Evolutionary conservation across 352 stramenopile genomes (phyloP), one percentile per base, ranked within the genome.

Genomic region (Phytophthora aleatoria): DNA sequence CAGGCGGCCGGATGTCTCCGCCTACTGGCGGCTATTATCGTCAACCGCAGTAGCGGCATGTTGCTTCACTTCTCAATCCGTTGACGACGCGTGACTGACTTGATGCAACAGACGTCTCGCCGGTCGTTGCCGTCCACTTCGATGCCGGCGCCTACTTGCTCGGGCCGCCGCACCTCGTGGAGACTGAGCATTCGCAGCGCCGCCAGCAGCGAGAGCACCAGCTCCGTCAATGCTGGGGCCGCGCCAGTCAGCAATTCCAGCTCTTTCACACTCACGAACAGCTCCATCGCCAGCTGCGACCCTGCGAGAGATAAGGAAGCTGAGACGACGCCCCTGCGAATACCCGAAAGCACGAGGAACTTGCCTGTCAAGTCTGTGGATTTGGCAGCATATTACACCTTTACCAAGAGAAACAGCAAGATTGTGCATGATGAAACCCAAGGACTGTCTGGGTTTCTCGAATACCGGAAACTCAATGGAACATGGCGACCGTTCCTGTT

Each of bases 401-500:
- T 91, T 39, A 89, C 82, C 15, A 71, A 68, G 42, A 70, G 73
- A 49, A 78, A 62, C 50, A 82, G 65, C 65, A 83, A 79, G 52
- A 33, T 83, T 30, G 44, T 73, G 4, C 66, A 71, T 7, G 81
- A 92, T 28, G 77, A 90, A 43, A 57, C 63, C 3, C 55, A 68
- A 20, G 69, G 64, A 30, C 38, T 77, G n/a, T 77, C 64, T 28
- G 84, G 84, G 0, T 92, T 92, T 27, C 67, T 92, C 8, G 84
- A 92, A 45, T 91, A 92, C 60, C 70, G 74, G 44, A 87, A 83
- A 53, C 69, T 90, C 24, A 85, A 92, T 39, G 83, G 83, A 31
- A 81, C 77, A 27, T 92, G 83, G 83, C 78, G 82, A 7, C 76
- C 81, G 36, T 91, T 92, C 59, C 74, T 92, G 27, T 92, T 92